These are phyloP conservation scores for Schwanniomyces polymorphus DNA, from an alignment of 805 yeast species.

Conservation along the genomic window DNA sequence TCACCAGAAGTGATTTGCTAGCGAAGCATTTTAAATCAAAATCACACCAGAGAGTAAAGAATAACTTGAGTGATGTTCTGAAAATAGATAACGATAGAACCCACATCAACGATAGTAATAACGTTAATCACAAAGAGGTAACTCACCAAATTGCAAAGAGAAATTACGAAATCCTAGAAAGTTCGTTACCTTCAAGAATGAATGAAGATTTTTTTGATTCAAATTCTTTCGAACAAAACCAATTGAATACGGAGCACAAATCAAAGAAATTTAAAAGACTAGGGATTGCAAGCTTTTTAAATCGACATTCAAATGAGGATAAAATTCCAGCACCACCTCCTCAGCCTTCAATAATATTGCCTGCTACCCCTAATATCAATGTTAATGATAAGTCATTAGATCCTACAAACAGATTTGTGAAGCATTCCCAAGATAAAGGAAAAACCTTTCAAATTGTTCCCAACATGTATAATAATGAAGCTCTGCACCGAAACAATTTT, in stretches of 20 bases:
- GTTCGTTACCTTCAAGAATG: no score
- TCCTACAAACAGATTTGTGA: background rate
- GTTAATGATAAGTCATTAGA: background rate
- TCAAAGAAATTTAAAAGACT: constrained; percentile 1
- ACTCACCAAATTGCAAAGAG: no score
- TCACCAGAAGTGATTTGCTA: constrained; percentile 30
- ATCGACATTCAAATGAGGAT: background rate
- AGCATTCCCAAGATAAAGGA: background rate
- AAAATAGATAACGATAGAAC: no score
- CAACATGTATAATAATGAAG: background rate
- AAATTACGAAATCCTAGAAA: no score
- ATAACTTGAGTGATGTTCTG: background rate
- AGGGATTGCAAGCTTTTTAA: constrained; percentile 4
- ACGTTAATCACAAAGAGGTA: background rate
- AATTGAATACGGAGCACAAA: background rate
- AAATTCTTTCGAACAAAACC: no score
- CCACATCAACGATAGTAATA: background rate
- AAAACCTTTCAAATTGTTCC: background rate
- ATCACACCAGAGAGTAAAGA: background rate
- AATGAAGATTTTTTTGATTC: no score
- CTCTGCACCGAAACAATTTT: background rate
- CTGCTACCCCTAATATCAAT: background rate
- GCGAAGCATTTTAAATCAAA: constrained; percentile 15
- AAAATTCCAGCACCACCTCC: constrained; percentile 6
- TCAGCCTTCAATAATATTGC: constrained; percentile 6